Evolutionary conservation across 352 stramenopile genomes (phyloP).

Genomic region (Pythium utonaiense): DNA sequence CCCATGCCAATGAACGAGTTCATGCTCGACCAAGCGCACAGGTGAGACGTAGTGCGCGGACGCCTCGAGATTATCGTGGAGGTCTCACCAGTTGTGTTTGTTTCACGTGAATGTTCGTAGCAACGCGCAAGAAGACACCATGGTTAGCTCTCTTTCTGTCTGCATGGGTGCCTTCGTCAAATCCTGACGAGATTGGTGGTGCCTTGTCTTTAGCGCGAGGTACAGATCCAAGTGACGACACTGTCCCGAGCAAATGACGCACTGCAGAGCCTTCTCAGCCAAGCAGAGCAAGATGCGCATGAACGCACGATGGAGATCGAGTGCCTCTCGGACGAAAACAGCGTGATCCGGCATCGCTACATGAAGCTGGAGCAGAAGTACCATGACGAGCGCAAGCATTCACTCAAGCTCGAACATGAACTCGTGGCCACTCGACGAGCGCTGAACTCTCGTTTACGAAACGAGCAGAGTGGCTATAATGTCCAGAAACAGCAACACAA

Average conservation of each 20-base stretch:
- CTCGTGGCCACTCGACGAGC: conserved; percentile 41
- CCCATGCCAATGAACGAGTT: conserved; percentile 65
- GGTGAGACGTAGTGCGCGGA: too few relatives aligned
- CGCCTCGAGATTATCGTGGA: too few relatives aligned
- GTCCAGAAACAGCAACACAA: conserved; percentile 21
- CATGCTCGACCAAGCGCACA: conserved; percentile 44
- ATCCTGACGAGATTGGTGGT: conserved; percentile 10
- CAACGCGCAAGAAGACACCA: conserved; percentile 48
- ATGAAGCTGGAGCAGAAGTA: conserved; percentile 61
- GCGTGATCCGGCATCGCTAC: conserved; percentile 60
- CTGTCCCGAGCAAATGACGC: conserved; percentile 61
- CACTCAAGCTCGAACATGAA: conserved; percentile 61
- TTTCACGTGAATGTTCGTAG: conserved; percentile 14
- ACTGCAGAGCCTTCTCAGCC: conserved; percentile 53
- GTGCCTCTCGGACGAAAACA: conserved; percentile 74
- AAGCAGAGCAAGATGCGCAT: conserved; percentile 58
- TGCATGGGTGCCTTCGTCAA: background rate
- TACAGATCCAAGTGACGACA: conserved; percentile 55
- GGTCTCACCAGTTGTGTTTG: conserved; percentile 6
- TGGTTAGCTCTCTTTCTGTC: conserved; percentile 27
- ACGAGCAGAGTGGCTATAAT: background rate
- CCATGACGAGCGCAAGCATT: conserved; percentile 63
- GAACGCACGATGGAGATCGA: conserved; percentile 67
- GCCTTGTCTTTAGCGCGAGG: conserved; percentile 35
- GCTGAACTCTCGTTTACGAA: conserved; percentile 3